A percentile compares a stretch with the other conserved stretches of the same genome.
phyloP scores from a whole-genome alignment of 495 filamentous ascomycete species.

The Platismatia glauca region DNA sequence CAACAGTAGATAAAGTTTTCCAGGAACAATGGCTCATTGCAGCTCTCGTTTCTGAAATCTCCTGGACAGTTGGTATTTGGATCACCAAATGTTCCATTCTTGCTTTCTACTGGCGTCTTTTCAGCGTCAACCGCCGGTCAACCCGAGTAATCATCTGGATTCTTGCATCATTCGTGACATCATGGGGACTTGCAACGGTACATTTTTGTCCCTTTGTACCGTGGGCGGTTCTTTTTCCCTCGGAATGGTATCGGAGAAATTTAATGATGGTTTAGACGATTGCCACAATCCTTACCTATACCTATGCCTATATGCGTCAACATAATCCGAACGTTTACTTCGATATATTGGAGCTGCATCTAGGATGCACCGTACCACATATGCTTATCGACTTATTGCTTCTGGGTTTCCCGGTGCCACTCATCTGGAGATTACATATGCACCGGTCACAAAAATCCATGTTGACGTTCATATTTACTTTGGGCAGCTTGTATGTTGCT shows the following conservation, averaged over 20 bases:
- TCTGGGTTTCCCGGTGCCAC: conserved; percentile 35
- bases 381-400: conserved; percentile 33
- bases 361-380: conserved; percentile 21
- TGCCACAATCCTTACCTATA: too few species aligned
- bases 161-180: conserved; percentile 25
- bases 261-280: too few species aligned
- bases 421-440: conserved; percentile 33
- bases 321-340: too few species aligned
- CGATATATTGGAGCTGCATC: conserved; percentile 25
- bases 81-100: conserved; percentile 34
- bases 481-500: conserved; percentile 17
- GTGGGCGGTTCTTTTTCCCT: background rate
- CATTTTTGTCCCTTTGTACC: too few species aligned
- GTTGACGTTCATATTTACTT: conserved; percentile 15
- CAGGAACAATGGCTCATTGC: background rate
- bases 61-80: conserved; percentile 25
- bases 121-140: conserved; percentile 18
- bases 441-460: conserved; percentile 27
- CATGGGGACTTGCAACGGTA: conserved; percentile 11
- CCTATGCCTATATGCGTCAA: too few species aligned
- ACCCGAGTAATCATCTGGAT: conserved; percentile 24
- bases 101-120: conserved; percentile 36
- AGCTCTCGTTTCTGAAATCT: background rate
- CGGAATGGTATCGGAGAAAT: too few species aligned
- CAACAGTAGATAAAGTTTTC: background rate